Evolutionary conservation across 202 grass and related monocot genomes (phyloP).

Genomic region (Musa balbisiana): DNA sequence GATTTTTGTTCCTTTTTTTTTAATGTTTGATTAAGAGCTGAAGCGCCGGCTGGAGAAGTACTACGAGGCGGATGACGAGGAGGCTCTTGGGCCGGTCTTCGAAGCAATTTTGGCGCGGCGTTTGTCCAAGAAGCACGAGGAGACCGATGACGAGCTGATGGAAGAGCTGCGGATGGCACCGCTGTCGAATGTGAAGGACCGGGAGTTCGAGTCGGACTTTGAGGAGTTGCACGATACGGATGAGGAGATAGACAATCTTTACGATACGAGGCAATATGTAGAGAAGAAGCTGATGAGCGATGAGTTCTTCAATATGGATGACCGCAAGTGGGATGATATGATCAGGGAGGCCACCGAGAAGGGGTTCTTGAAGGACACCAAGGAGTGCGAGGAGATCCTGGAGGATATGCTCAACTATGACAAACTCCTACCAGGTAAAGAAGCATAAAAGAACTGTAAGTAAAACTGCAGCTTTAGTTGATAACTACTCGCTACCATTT

Average conservation of each 20-base stretch:
- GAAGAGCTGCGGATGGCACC: slow-evolving; percentile 45
- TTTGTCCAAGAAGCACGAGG: slow-evolving; percentile 36
- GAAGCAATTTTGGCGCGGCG: slow-evolving; percentile 44
- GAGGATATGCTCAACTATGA: slow-evolving; percentile 87
- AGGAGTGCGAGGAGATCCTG: slow-evolving; percentile 70
- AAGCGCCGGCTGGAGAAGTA: slow-evolving; percentile 44
- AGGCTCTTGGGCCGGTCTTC: slow-evolving; percentile 24
- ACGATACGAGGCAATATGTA: slow-evolving; percentile 70
- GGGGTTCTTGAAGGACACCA: slow-evolving; percentile 43
- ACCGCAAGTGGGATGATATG: slow-evolving; percentile 57
- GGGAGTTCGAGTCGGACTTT: slow-evolving; percentile 54
- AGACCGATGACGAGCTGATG: slow-evolving; percentile 51
- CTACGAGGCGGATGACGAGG: slow-evolving; percentile 37
- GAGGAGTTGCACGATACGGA: slow-evolving; percentile 55
- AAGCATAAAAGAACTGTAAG: slow-evolving; percentile 8
- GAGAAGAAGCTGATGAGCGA: slow-evolving; percentile 62
- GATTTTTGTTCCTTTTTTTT: neutral
- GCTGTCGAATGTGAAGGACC: slow-evolving; percentile 33
- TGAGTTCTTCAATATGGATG: slow-evolving; percentile 68
- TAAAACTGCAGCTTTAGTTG: neutral
- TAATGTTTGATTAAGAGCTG: slow-evolving; percentile 48
- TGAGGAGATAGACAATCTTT: slow-evolving; percentile 67
- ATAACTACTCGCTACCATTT: neutral
- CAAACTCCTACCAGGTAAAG: slow-evolving; percentile 72
- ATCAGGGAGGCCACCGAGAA: slow-evolving; percentile 37